Base-by-base conservation (phyloP, 2,329 filamentous ascomycete genomes). In the Alternaria brassicae region DNA sequence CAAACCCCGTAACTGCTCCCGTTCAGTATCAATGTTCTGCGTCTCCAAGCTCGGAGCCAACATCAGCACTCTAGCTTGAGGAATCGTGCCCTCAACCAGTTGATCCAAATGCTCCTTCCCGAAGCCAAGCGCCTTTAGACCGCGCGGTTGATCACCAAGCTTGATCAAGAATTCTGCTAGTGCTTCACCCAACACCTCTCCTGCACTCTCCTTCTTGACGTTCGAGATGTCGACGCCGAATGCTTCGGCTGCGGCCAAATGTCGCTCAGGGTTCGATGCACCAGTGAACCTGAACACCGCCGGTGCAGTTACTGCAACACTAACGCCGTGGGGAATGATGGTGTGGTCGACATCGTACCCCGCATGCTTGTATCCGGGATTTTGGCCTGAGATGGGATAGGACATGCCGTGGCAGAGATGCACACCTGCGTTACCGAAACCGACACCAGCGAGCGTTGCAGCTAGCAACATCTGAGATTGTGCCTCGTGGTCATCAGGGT, bases 401-500 rank as follows among this genome's bases (percentile, higher is more conserved):
- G 91, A 96, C 94, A 99, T 98, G 75, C 94, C 89, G 75, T 92
- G 89, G 77, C 89, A 92, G 9, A 92, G 83, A 80, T 99, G 95
- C 2, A 99, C 95, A 49, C 96, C 95, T 1, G 96, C 96, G 72
- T 99, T 99, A 19, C 96, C 95, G 77, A 99, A 99, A 0, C 95
- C 95, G 3, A 99, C 93, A 44, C 95, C 95, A 0, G 96, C 95
- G 2, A 99, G 83, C 0, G 95, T 99, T 1, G 95, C 91, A 2
- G 95, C 95, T 19, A 99, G 86, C 28, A 99, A 84, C 96, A 99
- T 99, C 78, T 98, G 89, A 30, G 87, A 91, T 79, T 99, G 95
- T 0, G 96, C 96, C 78, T 98, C 95, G 61, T 87, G 84, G 77
- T 99, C 95, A 32, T 97, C 93, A 0, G 94, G 93, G 71, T 98